Percentiles rank a stretch among this genome's conserved stretches.
phyloP scores from a whole-genome alignment of 2,329 filamentous ascomycete genomes.

The Penicillium sp. region DNA sequence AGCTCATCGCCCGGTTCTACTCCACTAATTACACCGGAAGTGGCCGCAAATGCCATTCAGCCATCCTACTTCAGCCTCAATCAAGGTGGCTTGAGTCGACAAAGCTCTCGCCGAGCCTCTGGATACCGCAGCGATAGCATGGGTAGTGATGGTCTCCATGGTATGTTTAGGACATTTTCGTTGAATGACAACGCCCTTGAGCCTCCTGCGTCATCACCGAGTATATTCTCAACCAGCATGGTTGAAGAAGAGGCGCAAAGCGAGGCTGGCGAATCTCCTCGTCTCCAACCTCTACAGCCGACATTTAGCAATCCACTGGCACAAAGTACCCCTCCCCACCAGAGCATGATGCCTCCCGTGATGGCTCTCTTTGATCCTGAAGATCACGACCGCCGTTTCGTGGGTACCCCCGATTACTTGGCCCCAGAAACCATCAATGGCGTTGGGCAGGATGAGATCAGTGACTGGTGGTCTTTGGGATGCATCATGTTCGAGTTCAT shows the following conservation, averaged over 20 bases:
- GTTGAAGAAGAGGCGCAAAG: constrained; percentile 74
- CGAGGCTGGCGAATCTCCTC: constrained; percentile 72
- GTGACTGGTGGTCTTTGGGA: constrained; percentile 99
- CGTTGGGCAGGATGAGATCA: constrained; percentile 92
- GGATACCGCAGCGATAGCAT: constrained; percentile 88
- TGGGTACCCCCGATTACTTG: constrained; percentile 94
- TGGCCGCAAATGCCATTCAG: constrained; percentile 66
- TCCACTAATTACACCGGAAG: constrained; percentile 80
- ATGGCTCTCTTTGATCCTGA: constrained; percentile 94
- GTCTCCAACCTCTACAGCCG: constrained; percentile 66
- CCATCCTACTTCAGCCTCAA: constrained; percentile 85
- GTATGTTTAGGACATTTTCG: constrained; percentile 78
- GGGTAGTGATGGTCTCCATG: constrained; percentile 78
- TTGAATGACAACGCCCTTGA: constrained; percentile 61
- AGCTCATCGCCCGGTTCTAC: constrained; percentile 79
- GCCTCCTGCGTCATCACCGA: constrained; percentile 39
- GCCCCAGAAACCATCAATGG: constrained; percentile 96
- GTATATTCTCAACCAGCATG: constrained; percentile 46
- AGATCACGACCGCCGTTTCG: constrained; percentile 88
- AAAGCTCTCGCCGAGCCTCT: constrained; percentile 67
- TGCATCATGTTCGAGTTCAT: constrained; percentile 97
- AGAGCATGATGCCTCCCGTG: constrained; percentile 82
- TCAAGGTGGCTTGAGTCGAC: constrained; percentile 56
- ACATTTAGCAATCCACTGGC: constrained; percentile 51
- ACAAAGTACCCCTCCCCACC: constrained; percentile 51